Conservation (phyloP, 306 rosid species). For the Vachellia collinsii region DNA sequence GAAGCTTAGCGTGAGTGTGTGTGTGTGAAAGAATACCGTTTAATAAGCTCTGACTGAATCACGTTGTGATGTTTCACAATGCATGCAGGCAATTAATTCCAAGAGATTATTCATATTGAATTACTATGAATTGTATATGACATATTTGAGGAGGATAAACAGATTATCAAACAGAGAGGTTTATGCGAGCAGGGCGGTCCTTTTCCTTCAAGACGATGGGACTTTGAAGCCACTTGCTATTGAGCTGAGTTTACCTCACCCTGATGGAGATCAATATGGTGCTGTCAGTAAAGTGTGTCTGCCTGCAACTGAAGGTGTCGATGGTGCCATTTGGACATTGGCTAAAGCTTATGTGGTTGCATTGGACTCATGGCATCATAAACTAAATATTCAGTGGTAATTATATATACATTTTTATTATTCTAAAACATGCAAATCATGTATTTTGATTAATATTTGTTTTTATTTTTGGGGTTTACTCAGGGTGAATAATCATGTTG, state of each 20-base stretch:
- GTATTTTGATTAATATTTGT: not conserved
- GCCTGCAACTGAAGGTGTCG: conserved; percentile 63
- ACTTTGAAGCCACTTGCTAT: conserved; percentile 74
- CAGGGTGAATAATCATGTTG: conserved; percentile 13
- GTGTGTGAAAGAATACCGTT: too few relatives aligned
- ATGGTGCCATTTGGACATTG: conserved; percentile 59
- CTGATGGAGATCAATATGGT: conserved; percentile 55
- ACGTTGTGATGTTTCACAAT: not conserved
- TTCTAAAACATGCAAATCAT: not conserved
- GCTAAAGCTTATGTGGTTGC: conserved; percentile 79
- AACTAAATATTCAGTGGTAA: conserved; percentile 75
- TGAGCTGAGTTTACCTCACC: conserved; percentile 70
- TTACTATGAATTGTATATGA: conserved; percentile 68
- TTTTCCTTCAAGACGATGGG: conserved; percentile 59
- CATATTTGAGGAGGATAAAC: conserved; percentile 58
- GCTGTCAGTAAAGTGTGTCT: conserved; percentile 46
- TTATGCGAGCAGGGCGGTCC: conserved; percentile 73
- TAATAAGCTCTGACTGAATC: not conserved
- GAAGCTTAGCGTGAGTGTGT: too few relatives aligned
- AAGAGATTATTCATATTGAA: conserved; percentile 59
- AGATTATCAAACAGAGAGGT: conserved; percentile 41
- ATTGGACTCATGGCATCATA: conserved; percentile 68
- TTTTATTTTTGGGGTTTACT: not conserved
- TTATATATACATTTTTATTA: not conserved
- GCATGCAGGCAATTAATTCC: conserved; percentile 50